Base-by-base conservation (phyloP, 2,329 filamentous ascomycete genomes). In the Hypoxylon sp. region DNA sequence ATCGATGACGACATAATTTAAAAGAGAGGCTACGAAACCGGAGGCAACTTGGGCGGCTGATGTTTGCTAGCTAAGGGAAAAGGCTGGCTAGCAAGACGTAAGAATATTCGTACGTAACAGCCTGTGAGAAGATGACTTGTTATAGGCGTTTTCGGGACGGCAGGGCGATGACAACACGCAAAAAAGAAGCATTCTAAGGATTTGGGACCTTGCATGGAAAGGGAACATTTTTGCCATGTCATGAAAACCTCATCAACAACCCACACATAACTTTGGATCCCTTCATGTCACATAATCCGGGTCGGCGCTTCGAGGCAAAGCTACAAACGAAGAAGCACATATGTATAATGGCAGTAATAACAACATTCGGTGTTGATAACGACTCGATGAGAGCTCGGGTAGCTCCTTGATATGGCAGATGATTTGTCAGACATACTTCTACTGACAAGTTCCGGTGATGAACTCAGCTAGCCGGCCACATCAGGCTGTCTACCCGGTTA, bases 121-220 rank as follows among this genome's bases (percentile, higher is more conserved):
- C 46, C 46, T 49, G n/a, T n/a, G 64, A 64, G 62, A 57, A 64
- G 67, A 65, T 59, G 64, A 71, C 22, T 24, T n/a, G 62, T 64
- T 62, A 64, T 56, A 58, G 70, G 70, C 69, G 69, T 72, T 73
- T 68, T 51, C 49, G 68, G 32, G 69, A 67, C 59, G 70, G 63
- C 56, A 58, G 65, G 65, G 62, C 65, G 70, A 72, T 62, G 71
- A 70, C 58, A 60, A 65, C 54, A 70, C 34, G 2, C 7, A 28
- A 49, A 20, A 22, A 28, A 37, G 4, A 11, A 24, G 64, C 67
- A 71, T 26, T 72, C 56, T 65, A 48, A 68, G 66, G 60, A 68
- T 65, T 20, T 61, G 56, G 61, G 52, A 64, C 62, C 41, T 55
- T 55, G 51, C 64, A 67, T 64, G 61, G 56, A 56, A 49, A n/a